These are phyloP conservation scores for Candida namnaoensis DNA, from an alignment of 805 yeast species.

Conservation along the genomic window DNA sequence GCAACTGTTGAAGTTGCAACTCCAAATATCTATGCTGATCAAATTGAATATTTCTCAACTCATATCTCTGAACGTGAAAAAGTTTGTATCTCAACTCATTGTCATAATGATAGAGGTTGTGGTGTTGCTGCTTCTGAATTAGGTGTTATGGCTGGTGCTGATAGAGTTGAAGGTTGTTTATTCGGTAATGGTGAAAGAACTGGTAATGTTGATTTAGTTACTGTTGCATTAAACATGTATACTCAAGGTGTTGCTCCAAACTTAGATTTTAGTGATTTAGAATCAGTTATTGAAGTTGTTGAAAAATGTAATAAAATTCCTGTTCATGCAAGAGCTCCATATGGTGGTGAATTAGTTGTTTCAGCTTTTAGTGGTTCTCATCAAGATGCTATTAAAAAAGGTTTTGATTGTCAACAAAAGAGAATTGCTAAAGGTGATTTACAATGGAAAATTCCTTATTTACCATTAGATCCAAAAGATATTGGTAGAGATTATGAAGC, in stretches of 20 bases:
- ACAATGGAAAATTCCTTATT: constrained; percentile 65
- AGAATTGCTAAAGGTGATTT: constrained; percentile 39
- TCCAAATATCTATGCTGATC: constrained; percentile 75
- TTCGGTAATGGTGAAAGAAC: constrained; percentile 84
- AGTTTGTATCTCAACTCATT: constrained; percentile 60
- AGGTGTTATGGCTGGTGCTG: constrained; percentile 77
- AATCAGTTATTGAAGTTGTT: constrained; percentile 55
- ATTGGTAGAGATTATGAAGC: constrained; percentile 78
- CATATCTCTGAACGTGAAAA: constrained; percentile 66
- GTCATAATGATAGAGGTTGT: constrained; percentile 78
- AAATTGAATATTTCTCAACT: constrained; percentile 64
- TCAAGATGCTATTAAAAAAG: constrained; percentile 66
- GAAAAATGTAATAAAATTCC: constrained; percentile 77
- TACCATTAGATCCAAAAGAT: constrained; percentile 76
- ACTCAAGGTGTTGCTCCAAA: constrained; percentile 70
- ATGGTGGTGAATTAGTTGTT: constrained; percentile 72
- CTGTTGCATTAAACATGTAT: constrained; percentile 70
- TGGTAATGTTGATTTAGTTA: constrained; percentile 73
- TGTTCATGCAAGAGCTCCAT: constrained; percentile 68
- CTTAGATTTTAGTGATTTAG: constrained; percentile 63
- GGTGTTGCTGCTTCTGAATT: constrained; percentile 79
- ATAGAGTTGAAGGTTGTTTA: constrained; percentile 76
- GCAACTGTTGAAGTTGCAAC: constrained; percentile 75
- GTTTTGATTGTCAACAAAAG: constrained; percentile 45
- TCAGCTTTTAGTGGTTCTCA: constrained; percentile 73